Evolutionary conservation across 2,329 filamentous ascomycete genomes (phyloP), one percentile per base, ranked within the genome.

Genomic region (Penicillium fuscoglaucum): DNA sequence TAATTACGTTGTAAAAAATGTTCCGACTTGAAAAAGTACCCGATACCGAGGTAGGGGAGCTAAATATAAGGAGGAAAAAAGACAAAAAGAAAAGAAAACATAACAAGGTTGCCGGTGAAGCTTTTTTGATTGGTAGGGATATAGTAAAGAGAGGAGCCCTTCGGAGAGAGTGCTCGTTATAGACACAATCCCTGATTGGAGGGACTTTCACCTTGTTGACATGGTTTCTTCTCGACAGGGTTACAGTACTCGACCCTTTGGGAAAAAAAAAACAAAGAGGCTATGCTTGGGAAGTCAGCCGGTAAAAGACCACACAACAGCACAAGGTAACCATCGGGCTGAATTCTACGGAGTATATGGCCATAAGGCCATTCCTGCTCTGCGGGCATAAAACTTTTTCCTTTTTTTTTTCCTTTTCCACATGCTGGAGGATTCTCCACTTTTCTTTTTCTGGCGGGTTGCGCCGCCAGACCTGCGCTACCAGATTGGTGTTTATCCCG

Each of bases 401-500:
- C 2, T 29, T n/a, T 8, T 31, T 44, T 26, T 26, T 26, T 26
- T 6, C 6, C 4, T 26, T 17, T 52, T 10, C 40, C 37, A n/a
- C 21, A 48, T 45, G 37, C 7, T 54, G 8, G 19, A 15, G 41
- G 10, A 10, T 53, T 26, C 39, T 48, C 51, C 43, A 57, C 51
- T 57, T 55, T 51, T 44, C 61, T 59, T 63, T 57, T 61, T 37
- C 40, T 46, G 51, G 63, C 60, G 64, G 62, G 55, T 19, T 19
- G 10, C 37, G 10, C 35, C 35, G 17, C 17, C 8, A 37, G 15
- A 19, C 35, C 35, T 39, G 4, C 37, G 48, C 61, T 62, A 57
- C 65, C 64, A 62, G 52, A 62, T 65, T 58, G 60, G 60, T 60
- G 52, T 55, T 55, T 55, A 58, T 55, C 45, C 65, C 60, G 60